These are phyloP conservation scores for Suillus tomentosus DNA, from an alignment of 768 basidiomycete genomes.

Conservation along the genomic window DNA sequence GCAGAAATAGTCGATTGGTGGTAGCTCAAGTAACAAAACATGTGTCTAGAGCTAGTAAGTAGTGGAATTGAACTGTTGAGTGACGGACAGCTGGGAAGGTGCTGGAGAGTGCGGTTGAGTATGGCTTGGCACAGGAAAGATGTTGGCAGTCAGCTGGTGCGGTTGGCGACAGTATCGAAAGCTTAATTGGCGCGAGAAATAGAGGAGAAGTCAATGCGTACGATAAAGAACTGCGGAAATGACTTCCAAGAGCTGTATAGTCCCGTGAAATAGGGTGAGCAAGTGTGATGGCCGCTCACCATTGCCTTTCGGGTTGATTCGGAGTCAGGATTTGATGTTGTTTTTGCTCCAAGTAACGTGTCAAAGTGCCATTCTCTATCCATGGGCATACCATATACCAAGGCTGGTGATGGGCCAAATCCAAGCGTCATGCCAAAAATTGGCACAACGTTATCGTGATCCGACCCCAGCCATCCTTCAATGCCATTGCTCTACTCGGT, in stretches of 20 bases:
- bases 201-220: neutral
- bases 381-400: conserved; percentile 32
- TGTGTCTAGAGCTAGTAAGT: too few relatives aligned
- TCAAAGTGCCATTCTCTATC: conserved; percentile 29
- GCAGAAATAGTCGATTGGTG: too few relatives aligned
- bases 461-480: conserved; percentile 27
- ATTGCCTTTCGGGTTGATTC: conserved; percentile 14
- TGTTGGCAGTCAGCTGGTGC: too few relatives aligned
- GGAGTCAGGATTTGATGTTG: conserved; percentile 5
- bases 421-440: conserved; percentile 21
- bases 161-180: too few relatives aligned
- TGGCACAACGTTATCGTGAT: conserved; percentile 24
- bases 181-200: too few relatives aligned
- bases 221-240: conserved; percentile 11
- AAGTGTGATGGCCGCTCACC: conserved; percentile 14
- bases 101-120: too few relatives aligned
- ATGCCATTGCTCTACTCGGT: conserved; percentile 17
- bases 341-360: conserved; percentile 18
- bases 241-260: conserved; percentile 7
- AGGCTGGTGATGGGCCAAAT: conserved; percentile 25
- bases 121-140: too few relatives aligned
- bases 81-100: too few relatives aligned
- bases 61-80: too few relatives aligned
- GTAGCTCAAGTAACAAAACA: too few relatives aligned
- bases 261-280: neutral